Base-by-base conservation (phyloP, 2,329 filamentous ascomycete genomes). In the Pyrenophora teres region DNA sequence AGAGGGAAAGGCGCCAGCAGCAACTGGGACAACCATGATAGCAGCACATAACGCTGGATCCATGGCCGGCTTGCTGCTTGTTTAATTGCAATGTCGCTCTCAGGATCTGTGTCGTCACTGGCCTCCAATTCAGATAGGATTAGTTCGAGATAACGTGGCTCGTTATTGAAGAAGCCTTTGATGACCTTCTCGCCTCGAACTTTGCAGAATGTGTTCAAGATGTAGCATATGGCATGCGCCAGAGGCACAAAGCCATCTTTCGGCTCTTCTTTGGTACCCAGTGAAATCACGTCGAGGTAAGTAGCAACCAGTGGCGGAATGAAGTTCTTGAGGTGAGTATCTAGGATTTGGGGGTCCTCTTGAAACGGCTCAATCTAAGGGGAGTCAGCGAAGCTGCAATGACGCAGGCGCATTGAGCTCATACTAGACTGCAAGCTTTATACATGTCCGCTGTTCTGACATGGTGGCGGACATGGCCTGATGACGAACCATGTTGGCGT, bases 201-300 rank as follows among this genome's bases (percentile, higher is more conserved):
- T 75, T 99, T 99, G 80, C 92, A 97, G 54, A 99, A 88, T 0
- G 87, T 88, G 70, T 97, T 97, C 31, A 99, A 74, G 2, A 97
- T 79, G 56, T 83, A 84, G 71, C 88, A 90, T 48, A 96, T 86
- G 4, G 90, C 92, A 54, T 70, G 64, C 12, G 63, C 67, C 35
- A 65, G 62, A 30, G 67, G 74, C 46, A 64, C 46, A 37, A 56
- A 63, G 32, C 57, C 62, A 38, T 68, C 64, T 41, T 59, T 66
- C 12, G 48, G 39, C 6, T 55, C 55, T 13, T 58, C 54, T 39
- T 25, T 51, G 9, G 54, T 31, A 67, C 73, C 16, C 64, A 56
- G 19, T 47, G 78, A 77, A 7, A 92, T 76, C 64, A 85, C 86
- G 46, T 85, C 83, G 16, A 96, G 77, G 65, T 93, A 95, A 15